These are phyloP conservation scores for Toxoplasma gondii DNA, from an alignment of 169 alveolate species.

Conservation along the genomic window DNA sequence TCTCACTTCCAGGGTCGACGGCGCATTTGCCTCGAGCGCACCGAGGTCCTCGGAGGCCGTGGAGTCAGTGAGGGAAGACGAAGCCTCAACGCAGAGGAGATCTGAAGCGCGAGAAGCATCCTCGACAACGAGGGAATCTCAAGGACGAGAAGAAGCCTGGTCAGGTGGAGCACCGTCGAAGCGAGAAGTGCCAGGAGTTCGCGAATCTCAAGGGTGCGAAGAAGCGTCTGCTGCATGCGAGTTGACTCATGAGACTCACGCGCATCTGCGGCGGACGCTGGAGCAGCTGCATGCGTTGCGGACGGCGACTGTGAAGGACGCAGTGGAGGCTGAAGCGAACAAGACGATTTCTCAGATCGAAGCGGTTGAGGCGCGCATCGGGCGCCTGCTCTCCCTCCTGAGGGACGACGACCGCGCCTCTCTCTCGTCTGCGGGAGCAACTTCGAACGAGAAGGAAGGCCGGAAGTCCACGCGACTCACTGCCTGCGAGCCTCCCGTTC, in stretches of 20 bases:
- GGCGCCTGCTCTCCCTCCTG: not conserved
- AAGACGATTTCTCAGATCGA: not conserved
- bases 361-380: not conserved
- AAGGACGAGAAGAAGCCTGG: no score
- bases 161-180: no score
- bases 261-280: not conserved
- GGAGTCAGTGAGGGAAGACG: no score
- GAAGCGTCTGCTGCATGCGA: not conserved
- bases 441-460: constrained; percentile 34
- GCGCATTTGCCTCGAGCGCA: no score
- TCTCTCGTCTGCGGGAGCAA: not conserved
- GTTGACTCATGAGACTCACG: not conserved
- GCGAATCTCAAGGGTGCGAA: no score
- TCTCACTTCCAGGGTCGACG: no score
- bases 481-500: constrained; percentile 49
- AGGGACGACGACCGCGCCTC: not conserved
- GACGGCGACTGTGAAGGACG: not conserved
- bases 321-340: not conserved
- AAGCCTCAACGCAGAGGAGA: no score
- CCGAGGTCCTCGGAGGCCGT: no score
- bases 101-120: no score
- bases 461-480: constrained; percentile 33
- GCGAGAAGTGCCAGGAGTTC: no score
- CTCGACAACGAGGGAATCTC: no score
- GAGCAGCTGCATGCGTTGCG: not conserved